Percentiles rank a stretch among this genome's conserved stretches.
Evolutionary conservation across 2,329 filamentous ascomycete species (phyloP).

Genomic region (Hypoxylon sp.): DNA sequence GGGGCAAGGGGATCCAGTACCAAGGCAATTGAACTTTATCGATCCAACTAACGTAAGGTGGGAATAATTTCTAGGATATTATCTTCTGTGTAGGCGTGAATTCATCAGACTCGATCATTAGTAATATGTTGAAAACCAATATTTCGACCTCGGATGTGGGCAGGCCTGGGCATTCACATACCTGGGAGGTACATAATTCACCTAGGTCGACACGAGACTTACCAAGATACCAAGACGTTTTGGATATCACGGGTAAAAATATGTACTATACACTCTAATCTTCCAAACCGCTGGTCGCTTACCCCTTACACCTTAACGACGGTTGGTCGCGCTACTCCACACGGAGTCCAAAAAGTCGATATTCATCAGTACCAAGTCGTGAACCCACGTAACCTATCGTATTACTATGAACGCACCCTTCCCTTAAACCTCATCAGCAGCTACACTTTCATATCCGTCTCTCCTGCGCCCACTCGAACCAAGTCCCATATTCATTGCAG

Average conservation of each 20-base stretch:
- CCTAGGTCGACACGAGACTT: neutral
- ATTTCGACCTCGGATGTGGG: neutral
- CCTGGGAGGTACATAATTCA: neutral
- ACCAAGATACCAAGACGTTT: neutral
- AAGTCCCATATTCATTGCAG: slow-evolving; percentile 70
- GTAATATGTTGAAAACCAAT: neutral
- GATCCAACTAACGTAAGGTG: too few species aligned
- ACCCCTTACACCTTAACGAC: neutral
- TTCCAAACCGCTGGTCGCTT: neutral
- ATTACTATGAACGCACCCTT: neutral
- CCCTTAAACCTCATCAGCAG: slow-evolving; percentile 67
- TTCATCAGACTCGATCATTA: neutral
- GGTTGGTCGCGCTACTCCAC: neutral
- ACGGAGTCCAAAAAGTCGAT: slow-evolving; percentile 12
- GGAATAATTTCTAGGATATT: too few species aligned
- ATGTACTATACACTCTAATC: slow-evolving; percentile 23
- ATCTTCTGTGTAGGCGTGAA: neutral
- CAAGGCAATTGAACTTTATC: too few species aligned
- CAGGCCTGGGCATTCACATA: neutral
- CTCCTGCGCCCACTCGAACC: slow-evolving; percentile 61
- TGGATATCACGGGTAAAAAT: slow-evolving; percentile 15
- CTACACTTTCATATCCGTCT: slow-evolving; percentile 75
- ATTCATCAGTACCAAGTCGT: slow-evolving; percentile 29
- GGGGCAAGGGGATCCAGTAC: too few species aligned
- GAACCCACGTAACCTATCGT: slow-evolving; percentile 11